A percentile compares a stretch with the other conserved stretches of the same genome.
Conservation (phyloP, 768 basidiomycete species). For the Boletus subparvulus region DNA sequence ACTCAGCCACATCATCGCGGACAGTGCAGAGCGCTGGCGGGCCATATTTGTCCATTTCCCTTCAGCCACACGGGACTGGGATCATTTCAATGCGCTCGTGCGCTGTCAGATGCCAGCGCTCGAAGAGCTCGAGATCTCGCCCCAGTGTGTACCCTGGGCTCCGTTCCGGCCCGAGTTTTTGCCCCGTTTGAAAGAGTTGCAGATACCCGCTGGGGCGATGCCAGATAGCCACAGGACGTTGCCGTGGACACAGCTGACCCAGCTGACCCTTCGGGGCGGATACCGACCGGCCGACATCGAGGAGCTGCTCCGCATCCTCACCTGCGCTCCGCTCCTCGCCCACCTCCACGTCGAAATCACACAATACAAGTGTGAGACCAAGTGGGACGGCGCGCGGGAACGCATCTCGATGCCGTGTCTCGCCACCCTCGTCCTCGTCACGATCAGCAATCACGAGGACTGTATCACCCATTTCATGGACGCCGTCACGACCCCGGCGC, state of each 20-base stretch:
- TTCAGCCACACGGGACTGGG: slow-evolving; percentile 29
- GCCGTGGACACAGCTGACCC: slow-evolving; percentile 33
- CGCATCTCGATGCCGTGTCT: slow-evolving; percentile 32
- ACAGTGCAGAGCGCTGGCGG: slow-evolving; percentile 30
- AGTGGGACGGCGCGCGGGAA: slow-evolving; percentile 23
- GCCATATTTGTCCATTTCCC: slow-evolving; percentile 34
- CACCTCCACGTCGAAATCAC: slow-evolving; percentile 35
- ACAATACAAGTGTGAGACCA: slow-evolving; percentile 29
- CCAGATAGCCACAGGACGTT: slow-evolving; percentile 33
- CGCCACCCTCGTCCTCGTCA: slow-evolving; percentile 30
- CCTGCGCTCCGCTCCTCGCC: slow-evolving; percentile 24
- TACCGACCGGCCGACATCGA: slow-evolving; percentile 29
- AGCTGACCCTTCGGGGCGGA: slow-evolving; percentile 32
- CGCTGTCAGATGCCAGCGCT: slow-evolving; percentile 24
- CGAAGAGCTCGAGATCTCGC: slow-evolving; percentile 34
- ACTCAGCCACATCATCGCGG: slow-evolving; percentile 16
- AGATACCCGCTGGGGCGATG: slow-evolving; percentile 33
- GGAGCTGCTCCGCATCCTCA: slow-evolving; percentile 26
- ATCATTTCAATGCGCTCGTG: slow-evolving; percentile 25
- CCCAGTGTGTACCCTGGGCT: slow-evolving; percentile 32
- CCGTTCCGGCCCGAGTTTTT: slow-evolving; percentile 30
- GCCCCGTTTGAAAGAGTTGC: slow-evolving; percentile 24
- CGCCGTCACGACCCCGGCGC: slow-evolving; percentile 20
- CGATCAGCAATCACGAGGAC: slow-evolving; percentile 30
- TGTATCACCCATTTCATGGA: slow-evolving; percentile 29